Evolutionary conservation across 164 flowering plant species (phyloP).

Genomic region (Vitis cinerea): DNA sequence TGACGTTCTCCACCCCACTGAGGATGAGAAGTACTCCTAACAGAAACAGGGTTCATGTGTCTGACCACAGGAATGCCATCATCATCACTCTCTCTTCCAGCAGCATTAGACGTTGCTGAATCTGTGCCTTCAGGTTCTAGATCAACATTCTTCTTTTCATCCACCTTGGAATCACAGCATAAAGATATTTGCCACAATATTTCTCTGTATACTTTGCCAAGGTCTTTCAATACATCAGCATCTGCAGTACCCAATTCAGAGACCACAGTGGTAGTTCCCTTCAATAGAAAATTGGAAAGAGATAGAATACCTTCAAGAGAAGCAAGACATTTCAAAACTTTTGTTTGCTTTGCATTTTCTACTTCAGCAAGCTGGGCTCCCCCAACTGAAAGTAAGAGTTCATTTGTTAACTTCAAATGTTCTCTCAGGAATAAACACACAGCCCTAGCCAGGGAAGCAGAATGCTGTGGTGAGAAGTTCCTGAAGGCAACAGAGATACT

Average conservation of each 20-base stretch:
- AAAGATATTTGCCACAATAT: constrained; percentile 80
- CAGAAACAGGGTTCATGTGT: constrained; percentile 63
- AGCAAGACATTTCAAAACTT: constrained; percentile 58
- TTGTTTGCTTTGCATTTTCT: constrained; percentile 48
- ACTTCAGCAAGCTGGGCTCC: constrained; percentile 55
- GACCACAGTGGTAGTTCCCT: constrained; percentile 61
- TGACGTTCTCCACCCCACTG: constrained; percentile 74
- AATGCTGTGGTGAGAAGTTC: constrained; percentile 83
- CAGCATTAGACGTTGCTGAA: constrained; percentile 37
- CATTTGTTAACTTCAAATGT: constrained; percentile 60
- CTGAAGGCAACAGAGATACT: constrained; percentile 73
- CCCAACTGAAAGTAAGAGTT: constrained; percentile 43
- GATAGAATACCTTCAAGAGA: constrained; percentile 74
- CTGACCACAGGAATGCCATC: constrained; percentile 57
- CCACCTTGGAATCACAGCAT: constrained; percentile 64
- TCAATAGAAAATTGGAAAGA: constrained; percentile 65
- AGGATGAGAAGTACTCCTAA: constrained; percentile 53
- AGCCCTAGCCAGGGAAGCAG: constrained; percentile 70
- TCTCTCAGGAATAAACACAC: constrained; percentile 72
- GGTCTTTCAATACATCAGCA: constrained; percentile 82
- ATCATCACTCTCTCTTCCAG: constrained; percentile 77
- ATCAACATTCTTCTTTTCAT: constrained; percentile 57
- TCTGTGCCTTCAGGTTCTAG: constrained; percentile 54
- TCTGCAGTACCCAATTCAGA: constrained; percentile 77
- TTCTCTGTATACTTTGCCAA: constrained; percentile 71